phyloP scores from a whole-genome alignment of 208 protist genomes.

The Entamoeba histolytica region DNA sequence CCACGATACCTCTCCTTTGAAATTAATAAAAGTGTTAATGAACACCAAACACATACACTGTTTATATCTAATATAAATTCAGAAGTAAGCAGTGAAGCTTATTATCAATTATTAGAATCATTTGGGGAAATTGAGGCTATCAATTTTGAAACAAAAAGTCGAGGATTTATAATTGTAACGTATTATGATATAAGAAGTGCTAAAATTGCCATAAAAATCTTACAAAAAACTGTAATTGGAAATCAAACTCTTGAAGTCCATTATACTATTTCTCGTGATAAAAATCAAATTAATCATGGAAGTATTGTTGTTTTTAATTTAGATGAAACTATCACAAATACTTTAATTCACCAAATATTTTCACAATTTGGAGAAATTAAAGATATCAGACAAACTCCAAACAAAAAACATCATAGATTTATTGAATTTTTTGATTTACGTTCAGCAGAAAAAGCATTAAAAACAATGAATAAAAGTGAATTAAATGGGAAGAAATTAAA shows the following conservation, averaged over 20 bases:
- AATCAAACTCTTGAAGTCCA: constrained; percentile 30
- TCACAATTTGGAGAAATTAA: constrained; percentile 38
- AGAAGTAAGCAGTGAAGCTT: neutral
- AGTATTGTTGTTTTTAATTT: constrained; percentile 49
- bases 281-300: constrained; percentile 35
- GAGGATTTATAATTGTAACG: constrained; percentile 40
- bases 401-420: constrained; percentile 45
- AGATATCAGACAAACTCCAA: constrained; percentile 45
- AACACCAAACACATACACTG: neutral
- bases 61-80: neutral
- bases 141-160: constrained; percentile 27
- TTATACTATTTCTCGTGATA: constrained; percentile 5
- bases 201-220: constrained; percentile 29
- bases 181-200: constrained; percentile 45
- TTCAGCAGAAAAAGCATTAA: constrained; percentile 36
- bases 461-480: constrained; percentile 38
- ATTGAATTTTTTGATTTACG: constrained; percentile 46
- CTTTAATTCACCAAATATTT: constrained; percentile 31
- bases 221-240: constrained; percentile 18
- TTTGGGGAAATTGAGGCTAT: constrained; percentile 24
- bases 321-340: constrained; percentile 20
- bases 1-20: neutral
- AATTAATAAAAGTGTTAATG: neutral
- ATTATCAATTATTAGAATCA: neutral
- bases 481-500: constrained; percentile 34